Evolutionary conservation across 306 rosid species (phyloP).

Genomic region (Medicago arabica): DNA sequence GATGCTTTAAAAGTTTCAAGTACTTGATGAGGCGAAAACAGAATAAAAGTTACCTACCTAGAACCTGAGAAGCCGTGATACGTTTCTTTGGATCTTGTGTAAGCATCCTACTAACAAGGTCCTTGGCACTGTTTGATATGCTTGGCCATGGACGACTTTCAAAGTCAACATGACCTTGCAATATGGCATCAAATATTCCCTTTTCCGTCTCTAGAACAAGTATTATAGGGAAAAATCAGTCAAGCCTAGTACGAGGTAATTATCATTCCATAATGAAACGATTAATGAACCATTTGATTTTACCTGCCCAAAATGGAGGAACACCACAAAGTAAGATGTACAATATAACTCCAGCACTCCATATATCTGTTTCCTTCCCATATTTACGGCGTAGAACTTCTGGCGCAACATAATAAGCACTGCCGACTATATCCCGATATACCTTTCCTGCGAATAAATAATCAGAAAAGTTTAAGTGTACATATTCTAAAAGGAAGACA

Average conservation of each 20-base stretch:
- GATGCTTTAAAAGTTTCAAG: too few species aligned
- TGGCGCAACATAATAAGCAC: constrained; percentile 93
- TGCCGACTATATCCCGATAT: constrained; percentile 78
- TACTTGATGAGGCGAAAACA: not conserved
- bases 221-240: constrained; percentile 31
- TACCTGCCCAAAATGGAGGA: constrained; percentile 99
- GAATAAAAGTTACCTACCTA: constrained; percentile 56
- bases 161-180: constrained; percentile 80
- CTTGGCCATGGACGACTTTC: constrained; percentile 82
- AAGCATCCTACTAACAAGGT: constrained; percentile 78
- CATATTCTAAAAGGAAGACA: constrained; percentile 15
- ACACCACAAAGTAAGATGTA: constrained; percentile 86
- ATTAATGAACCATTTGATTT: constrained; percentile 21
- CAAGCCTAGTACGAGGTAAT: constrained; percentile 23
- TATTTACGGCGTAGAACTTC: constrained; percentile 78
- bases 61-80: constrained; percentile 74
- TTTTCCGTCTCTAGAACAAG: constrained; percentile 71
- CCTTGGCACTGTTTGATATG: constrained; percentile 86
- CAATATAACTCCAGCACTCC: constrained; percentile 90
- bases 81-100: constrained; percentile 82
- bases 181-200: constrained; percentile 86
- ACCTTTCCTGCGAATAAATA: constrained; percentile 66
- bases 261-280: not conserved
- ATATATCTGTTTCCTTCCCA: constrained; percentile 82
- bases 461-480: constrained; percentile 1